Evolutionary conservation across 2,329 filamentous ascomycete genomes (phyloP).

Genomic region (Dactylellina haptotyla): DNA sequence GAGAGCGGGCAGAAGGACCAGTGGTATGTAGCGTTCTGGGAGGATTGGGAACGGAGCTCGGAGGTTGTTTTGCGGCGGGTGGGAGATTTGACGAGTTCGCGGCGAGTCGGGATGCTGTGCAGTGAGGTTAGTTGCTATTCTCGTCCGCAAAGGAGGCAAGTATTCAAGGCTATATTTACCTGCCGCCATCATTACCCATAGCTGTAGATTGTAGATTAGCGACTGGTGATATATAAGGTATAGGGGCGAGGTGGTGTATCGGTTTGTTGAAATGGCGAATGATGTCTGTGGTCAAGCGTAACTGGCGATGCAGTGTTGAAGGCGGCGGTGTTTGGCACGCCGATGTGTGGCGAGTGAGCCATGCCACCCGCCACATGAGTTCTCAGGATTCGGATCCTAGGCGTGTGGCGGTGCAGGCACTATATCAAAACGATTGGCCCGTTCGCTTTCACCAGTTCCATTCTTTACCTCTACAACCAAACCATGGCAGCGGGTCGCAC

Average conservation of each 20-base stretch:
- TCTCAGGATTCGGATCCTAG: slow-evolving; percentile 48
- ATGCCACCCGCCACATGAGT: slow-evolving; percentile 17
- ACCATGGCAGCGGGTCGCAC: slow-evolving; percentile 16
- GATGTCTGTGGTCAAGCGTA: neutral
- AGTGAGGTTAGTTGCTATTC: slow-evolving; percentile 39
- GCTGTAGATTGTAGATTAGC: neutral
- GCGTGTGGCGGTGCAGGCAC: slow-evolving; percentile 36
- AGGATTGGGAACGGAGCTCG: slow-evolving; percentile 86
- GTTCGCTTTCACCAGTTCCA: slow-evolving; percentile 6
- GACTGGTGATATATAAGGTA: neutral
- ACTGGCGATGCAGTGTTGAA: neutral
- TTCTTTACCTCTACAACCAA: neutral
- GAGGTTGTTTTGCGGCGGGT: slow-evolving; percentile 82
- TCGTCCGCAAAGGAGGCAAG: neutral
- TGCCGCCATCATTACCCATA: slow-evolving; percentile 98
- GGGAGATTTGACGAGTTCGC: slow-evolving; percentile 94
- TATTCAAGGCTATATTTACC: slow-evolving; percentile 61
- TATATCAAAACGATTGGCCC: slow-evolving; percentile 43
- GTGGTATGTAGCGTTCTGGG: slow-evolving; percentile 83
- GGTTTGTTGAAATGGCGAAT: too few species aligned
- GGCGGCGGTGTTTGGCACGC: neutral
- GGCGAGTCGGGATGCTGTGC: slow-evolving; percentile 84
- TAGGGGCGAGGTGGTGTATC: neutral
- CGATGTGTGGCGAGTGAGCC: slow-evolving; percentile 13
- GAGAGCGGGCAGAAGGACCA: slow-evolving; percentile 93